phyloP scores from a whole-genome alignment of 2,329 filamentous ascomycete genomes.

The Colletotrichum nymphaeae region DNA sequence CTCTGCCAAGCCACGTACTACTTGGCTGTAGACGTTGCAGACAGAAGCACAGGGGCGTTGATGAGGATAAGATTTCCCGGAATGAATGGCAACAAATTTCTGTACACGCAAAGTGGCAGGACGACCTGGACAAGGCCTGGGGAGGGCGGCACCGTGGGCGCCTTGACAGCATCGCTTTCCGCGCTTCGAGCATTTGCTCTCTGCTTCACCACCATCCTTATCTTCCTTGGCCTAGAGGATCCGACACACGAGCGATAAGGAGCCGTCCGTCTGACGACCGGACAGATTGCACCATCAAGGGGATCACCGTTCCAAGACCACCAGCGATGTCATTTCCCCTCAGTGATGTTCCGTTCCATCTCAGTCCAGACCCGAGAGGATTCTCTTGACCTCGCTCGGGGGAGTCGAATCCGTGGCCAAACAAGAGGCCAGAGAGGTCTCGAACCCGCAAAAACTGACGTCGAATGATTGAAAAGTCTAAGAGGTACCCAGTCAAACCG shows the following conservation, averaged over 20 bases:
- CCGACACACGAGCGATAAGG: background rate
- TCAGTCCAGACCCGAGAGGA: background rate
- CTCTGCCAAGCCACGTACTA: too few relatives aligned
- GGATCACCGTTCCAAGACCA: background rate
- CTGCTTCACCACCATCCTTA: background rate
- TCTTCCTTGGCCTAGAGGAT: background rate
- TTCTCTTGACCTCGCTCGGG: background rate
- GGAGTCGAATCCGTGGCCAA: too few relatives aligned
- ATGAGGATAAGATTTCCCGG: background rate
- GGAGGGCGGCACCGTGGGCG: background rate
- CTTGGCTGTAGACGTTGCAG: background rate
- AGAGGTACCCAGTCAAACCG: background rate
- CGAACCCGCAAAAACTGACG: conserved; percentile 21
- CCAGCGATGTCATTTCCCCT: background rate
- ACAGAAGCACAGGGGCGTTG: background rate
- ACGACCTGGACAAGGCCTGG: background rate
- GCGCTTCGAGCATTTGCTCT: background rate
- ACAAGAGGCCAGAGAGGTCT: background rate
- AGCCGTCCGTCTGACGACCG: background rate
- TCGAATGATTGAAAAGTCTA: background rate
- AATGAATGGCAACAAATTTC: background rate
- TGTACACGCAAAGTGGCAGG: background rate
- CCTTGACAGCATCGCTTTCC: background rate
- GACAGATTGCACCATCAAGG: background rate
- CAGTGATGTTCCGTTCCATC: background rate